Evolutionary conservation across 768 basidiomycete species (phyloP).

Genomic region (Kwoniella dejecticola): DNA sequence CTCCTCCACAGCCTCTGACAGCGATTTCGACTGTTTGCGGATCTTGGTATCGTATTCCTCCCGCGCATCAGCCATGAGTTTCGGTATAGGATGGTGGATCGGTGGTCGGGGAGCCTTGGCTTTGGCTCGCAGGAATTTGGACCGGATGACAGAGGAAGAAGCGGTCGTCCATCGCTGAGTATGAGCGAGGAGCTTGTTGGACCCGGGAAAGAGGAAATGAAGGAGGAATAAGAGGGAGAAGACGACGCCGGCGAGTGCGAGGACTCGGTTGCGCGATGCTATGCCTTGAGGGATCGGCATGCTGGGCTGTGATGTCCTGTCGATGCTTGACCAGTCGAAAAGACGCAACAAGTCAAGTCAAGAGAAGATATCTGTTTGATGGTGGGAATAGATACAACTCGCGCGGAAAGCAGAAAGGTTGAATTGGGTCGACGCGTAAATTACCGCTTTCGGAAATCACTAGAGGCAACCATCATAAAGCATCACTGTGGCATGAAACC

Average conservation of each 20-base stretch:
- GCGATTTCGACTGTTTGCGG: conserved; percentile 46
- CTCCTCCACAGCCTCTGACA: conserved; percentile 51
- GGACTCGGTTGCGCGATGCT: conserved; percentile 26
- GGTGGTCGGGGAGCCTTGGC: conserved; percentile 43
- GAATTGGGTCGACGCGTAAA: background rate
- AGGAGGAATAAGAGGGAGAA: conserved; percentile 38
- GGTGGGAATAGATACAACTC: too few species aligned
- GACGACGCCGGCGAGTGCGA: conserved; percentile 26
- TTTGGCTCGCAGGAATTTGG: conserved; percentile 46
- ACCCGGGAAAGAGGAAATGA: conserved; percentile 34
- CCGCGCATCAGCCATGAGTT: conserved; percentile 53
- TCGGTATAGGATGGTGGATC: conserved; percentile 56
- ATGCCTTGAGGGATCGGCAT: conserved; percentile 23
- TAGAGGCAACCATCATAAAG: background rate
- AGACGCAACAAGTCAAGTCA: background rate
- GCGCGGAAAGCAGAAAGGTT: too few species aligned
- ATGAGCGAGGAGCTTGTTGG: conserved; percentile 30
- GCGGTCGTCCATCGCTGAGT: conserved; percentile 52
- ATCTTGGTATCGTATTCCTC: conserved; percentile 50
- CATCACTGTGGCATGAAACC: too few species aligned
- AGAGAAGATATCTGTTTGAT: too few species aligned
- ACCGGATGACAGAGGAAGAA: conserved; percentile 49
- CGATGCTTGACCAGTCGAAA: background rate
- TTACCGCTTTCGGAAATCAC: conserved; percentile 6
- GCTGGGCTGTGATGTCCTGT: background rate